phyloP scores from a whole-genome alignment of 176 grass and related monocot genomes.

The Urochloa ruziziensis region DNA sequence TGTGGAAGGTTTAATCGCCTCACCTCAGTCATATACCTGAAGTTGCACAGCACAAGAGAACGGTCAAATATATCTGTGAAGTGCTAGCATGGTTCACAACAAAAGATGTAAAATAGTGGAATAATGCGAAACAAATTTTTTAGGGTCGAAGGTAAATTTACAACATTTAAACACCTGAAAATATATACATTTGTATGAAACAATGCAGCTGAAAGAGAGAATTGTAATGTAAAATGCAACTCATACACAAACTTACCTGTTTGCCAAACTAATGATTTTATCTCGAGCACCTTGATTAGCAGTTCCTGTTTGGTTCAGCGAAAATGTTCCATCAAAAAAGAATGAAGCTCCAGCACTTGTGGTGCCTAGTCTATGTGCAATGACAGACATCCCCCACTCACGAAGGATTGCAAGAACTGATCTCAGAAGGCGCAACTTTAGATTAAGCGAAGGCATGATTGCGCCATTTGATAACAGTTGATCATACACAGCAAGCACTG shows the following conservation, averaged over 20 bases:
- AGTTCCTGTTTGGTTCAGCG: conserved; percentile 53
- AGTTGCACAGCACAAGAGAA: conserved; percentile 22
- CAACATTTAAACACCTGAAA: not conserved
- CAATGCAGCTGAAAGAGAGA: not conserved
- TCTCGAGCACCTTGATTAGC: conserved; percentile 61
- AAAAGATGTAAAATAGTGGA: not conserved
- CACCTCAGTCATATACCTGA: conserved; percentile 93
- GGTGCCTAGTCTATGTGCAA: conserved; percentile 63
- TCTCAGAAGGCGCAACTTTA: conserved; percentile 83
- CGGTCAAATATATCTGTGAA: not conserved
- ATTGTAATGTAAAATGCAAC: not conserved
- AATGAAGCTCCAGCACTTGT: conserved; percentile 61
- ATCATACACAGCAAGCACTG: conserved; percentile 81
- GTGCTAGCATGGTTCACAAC: conserved; percentile 4
- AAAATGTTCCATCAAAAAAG: conserved; percentile 62
- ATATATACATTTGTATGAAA: not conserved
- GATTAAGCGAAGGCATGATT: conserved; percentile 68
- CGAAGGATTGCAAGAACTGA: conserved; percentile 77
- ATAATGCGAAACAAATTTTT: not conserved
- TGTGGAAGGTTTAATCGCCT: conserved; percentile 77
- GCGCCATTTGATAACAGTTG: conserved; percentile 86
- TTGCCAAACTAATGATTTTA: conserved; percentile 90
- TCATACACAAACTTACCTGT: conserved; percentile 50
- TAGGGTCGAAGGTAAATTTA: not conserved
- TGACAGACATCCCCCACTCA: conserved; percentile 73